Conservation (phyloP, 2,329 filamentous ascomycete species). For the Curvularia hawaiiensis region DNA sequence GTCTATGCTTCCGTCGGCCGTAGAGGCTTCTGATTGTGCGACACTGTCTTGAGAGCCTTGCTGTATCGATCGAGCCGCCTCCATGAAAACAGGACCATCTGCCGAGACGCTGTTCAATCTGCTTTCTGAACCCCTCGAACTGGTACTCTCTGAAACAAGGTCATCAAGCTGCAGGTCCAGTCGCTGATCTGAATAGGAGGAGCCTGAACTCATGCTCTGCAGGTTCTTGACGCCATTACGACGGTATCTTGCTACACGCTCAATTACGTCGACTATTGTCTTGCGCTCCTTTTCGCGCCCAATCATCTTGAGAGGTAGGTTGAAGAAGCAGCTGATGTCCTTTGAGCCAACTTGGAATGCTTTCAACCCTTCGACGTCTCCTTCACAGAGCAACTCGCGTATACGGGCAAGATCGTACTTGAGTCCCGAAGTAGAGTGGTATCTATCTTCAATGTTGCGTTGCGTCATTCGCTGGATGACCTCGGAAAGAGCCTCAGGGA, state of each 20-base stretch:
- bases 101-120: constrained; percentile 45
- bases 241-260: constrained; percentile 74
- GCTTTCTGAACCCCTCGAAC: constrained; percentile 60
- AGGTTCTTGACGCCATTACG: constrained; percentile 48
- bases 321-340: constrained; percentile 91
- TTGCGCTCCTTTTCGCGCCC: constrained; percentile 76
- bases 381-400: constrained; percentile 74
- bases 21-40: constrained; percentile 31
- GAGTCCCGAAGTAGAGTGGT: constrained; percentile 85
- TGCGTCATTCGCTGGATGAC: constrained; percentile 93
- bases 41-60: constrained; percentile 40
- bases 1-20: constrained; percentile 29
- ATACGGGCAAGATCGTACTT: constrained; percentile 80
- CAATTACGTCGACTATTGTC: constrained; percentile 71
- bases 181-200: constrained; percentile 58
- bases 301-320: constrained; percentile 80
- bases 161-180: constrained; percentile 58
- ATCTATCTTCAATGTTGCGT: constrained; percentile 84
- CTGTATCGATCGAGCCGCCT: constrained; percentile 31
- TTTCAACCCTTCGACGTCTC: constrained; percentile 72
- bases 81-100: constrained; percentile 31
- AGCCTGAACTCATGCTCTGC: constrained; percentile 58
- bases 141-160: constrained; percentile 55
- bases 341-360: constrained; percentile 79
- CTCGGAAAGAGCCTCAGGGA: constrained; percentile 79